phyloP scores from a whole-genome alignment of 1,284 basidiomycete genomes.

The Phellinidium pouzarii region DNA sequence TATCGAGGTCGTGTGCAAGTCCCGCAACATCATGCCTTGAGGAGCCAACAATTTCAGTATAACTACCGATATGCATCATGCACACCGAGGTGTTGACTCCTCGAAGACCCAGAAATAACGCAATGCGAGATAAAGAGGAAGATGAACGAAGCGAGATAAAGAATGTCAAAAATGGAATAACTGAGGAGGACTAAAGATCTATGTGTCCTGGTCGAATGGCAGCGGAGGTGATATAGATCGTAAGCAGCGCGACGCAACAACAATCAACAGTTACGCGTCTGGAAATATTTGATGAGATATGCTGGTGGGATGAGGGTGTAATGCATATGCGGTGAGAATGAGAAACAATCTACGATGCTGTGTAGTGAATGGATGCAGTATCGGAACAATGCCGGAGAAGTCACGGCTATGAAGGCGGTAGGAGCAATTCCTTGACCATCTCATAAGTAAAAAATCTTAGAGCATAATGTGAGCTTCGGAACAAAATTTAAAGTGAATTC shows the following conservation, averaged over 20 bases:
- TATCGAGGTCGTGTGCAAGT: neutral
- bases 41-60: neutral
- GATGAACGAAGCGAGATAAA: neutral
- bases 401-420: neutral
- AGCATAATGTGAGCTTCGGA: neutral
- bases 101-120: neutral
- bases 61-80: neutral
- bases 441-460: constrained; percentile 66
- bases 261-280: too few species aligned
- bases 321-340: neutral
- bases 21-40: neutral
- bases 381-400: neutral
- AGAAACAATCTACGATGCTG: neutral
- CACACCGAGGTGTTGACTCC: neutral
- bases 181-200: neutral
- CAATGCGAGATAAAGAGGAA: neutral
- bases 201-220: neutral
- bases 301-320: neutral
- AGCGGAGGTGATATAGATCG: neutral
- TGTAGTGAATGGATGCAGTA: neutral
- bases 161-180: neutral
- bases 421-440: constrained; percentile 44
- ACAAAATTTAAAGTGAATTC: neutral
- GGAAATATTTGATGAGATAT: neutral
- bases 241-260: neutral